Evolutionary conservation across 768 basidiomycete genomes (phyloP), one percentile per base, ranked within the genome.

Genomic region (Amanita pallidorosea): DNA sequence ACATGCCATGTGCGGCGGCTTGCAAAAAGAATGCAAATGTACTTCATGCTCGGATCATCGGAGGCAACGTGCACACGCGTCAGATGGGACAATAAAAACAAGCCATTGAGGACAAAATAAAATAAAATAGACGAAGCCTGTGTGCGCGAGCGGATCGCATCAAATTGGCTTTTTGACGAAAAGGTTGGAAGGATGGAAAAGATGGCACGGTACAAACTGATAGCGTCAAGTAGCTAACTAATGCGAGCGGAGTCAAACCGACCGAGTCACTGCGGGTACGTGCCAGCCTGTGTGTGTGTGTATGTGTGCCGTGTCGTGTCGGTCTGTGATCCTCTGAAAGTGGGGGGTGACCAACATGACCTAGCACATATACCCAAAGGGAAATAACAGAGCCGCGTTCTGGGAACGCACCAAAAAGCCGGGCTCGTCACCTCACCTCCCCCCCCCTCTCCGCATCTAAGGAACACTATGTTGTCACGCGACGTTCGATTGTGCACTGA

Each of bases 111-210:
- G 23, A 22, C n/a, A 34, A 13, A 22, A 35, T 36, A 8, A 47
- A 7, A 27, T 0, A 40, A 37, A 38, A 23, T 11, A 29, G 47
- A 48, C 17, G 36, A 49, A 41, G 29, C 22, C 22, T 29, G 20
- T 29, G 15, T 37, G 20, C 6, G 4, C 27, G 42, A 18, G 49
- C 49, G 49, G 49, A 49, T 49, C 49, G 49, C 29, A 49, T 49
- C 49, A 49, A 49, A 33, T 49, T 49, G 49, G 12, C 49, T 49
- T 49, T 49, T 47, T 47, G 45, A 47, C 45, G 35, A 47, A 34
- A 46, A 25, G 42, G 29, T 43, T 25, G 35, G n/a, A 13, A 46
- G n/a, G 20, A 46, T n/a, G 15, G 18, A 29, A 9, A 46, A 46
- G 12, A n/a, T 43, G 42, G n/a, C 20, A 38, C 7, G 7, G 3